A percentile compares a stretch with the other conserved stretches of the same genome.
These are phyloP conservation scores for Hevea brasiliensis DNA, from an alignment of 345 rosid genomes.

Conservation along the genomic window DNA sequence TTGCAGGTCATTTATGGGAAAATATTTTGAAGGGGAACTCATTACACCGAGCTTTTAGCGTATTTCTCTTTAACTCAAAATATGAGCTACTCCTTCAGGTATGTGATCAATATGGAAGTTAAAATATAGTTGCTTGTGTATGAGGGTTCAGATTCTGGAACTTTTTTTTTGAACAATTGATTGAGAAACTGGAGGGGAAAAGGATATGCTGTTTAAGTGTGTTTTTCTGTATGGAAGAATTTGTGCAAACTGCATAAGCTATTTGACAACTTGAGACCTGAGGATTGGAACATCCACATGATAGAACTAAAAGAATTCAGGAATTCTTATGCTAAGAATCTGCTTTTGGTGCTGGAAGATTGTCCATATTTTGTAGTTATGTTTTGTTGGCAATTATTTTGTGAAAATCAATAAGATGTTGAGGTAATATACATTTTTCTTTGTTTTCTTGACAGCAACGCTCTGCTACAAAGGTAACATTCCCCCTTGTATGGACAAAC, in stretches of 20 bases:
- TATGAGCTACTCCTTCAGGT: slow-evolving; percentile 99
- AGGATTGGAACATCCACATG: neutral
- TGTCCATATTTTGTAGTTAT: too few relatives aligned
- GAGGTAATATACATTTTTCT: neutral
- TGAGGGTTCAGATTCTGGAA: neutral
- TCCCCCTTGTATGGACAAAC: slow-evolving; percentile 98
- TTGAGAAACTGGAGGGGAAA: neutral
- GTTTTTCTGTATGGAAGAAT: neutral
- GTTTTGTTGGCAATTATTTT: neutral
- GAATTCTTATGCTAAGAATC: neutral
- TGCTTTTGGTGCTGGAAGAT: neutral
- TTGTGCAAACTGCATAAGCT: neutral
- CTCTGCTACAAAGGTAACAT: slow-evolving; percentile 89
- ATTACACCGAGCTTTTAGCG: slow-evolving; percentile 97
- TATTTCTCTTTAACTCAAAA: slow-evolving; percentile 86
- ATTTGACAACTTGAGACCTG: neutral
- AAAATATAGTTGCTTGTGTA: neutral
- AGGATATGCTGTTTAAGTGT: neutral
- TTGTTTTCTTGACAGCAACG: slow-evolving; percentile 64
- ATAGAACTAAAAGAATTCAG: neutral
- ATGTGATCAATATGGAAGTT: neutral
- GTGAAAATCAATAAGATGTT: neutral
- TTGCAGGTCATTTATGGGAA: slow-evolving; percentile 95
- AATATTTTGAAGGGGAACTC: slow-evolving; percentile 72
- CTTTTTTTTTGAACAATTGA: neutral